Conservation (phyloP, 2,329 filamentous ascomycete species). For the Chrysoporthe deuterocubensis region DNA sequence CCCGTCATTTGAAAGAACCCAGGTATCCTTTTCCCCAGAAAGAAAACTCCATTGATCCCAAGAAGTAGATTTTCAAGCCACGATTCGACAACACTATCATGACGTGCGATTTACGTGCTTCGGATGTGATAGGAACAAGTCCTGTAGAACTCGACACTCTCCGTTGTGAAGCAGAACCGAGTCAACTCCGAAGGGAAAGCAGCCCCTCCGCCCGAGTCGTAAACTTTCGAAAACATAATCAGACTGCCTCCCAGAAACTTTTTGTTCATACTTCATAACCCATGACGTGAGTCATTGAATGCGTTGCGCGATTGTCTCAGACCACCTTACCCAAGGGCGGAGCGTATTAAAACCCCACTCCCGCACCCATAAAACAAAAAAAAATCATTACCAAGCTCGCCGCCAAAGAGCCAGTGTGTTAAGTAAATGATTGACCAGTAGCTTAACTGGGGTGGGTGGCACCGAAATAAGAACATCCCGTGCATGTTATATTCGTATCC, state of each 20-base stretch:
- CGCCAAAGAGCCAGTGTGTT: background rate
- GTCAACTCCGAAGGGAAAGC: background rate
- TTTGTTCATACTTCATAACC: conserved; percentile 12
- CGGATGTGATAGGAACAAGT: background rate
- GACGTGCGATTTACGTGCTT: background rate
- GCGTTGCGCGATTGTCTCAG: background rate
- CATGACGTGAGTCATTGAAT: conserved; percentile 13
- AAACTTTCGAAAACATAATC: background rate
- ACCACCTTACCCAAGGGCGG: background rate
- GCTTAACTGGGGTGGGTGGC: background rate
- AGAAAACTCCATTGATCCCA: background rate
- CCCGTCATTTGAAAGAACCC: background rate
- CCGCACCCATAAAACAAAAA: background rate
- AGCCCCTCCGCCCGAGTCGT: background rate
- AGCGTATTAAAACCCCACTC: background rate
- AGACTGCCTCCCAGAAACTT: conserved; percentile 7
- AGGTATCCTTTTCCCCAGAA: background rate
- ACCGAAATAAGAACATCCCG: background rate
- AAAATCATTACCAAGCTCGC: background rate
- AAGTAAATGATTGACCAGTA: background rate
- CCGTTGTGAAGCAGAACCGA: background rate
- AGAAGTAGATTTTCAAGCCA: background rate
- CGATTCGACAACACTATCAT: background rate
- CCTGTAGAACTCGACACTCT: background rate
- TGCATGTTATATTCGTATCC: background rate